A percentile compares a stretch with the other conserved stretches of the same genome.
Evolutionary conservation across 495 filamentous ascomycete genomes (phyloP).

Genomic region (Hypoxylon subgilvum): DNA sequence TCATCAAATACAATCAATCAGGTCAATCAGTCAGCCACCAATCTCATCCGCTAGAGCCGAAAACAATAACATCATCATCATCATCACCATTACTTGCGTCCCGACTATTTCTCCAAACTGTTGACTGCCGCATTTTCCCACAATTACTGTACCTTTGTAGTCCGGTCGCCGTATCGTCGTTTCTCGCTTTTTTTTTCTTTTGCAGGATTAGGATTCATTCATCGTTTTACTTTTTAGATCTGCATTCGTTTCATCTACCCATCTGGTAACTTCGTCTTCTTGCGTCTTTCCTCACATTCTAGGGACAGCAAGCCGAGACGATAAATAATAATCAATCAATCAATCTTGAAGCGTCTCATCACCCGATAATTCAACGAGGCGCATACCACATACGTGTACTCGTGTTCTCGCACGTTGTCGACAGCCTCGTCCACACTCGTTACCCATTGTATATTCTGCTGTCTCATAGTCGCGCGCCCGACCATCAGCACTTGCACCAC

Average conservation of each 20-base stretch:
- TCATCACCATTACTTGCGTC: conserved; percentile 18
- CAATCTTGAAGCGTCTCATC: conserved; percentile 15
- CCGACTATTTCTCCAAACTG: too few relatives aligned
- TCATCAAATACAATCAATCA: too few relatives aligned
- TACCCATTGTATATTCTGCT: conserved; percentile 16
- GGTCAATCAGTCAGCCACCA: too few relatives aligned
- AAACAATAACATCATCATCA: conserved; percentile 28
- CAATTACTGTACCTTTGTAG: conserved; percentile 4
- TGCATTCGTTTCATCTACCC: conserved; percentile 32
- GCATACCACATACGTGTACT: conserved; percentile 13
- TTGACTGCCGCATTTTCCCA: conserved; percentile 20
- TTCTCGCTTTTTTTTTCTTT: conserved; percentile 16
- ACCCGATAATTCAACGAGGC: conserved; percentile 22
- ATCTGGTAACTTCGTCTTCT: too few relatives aligned
- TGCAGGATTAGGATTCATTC: conserved; percentile 15
- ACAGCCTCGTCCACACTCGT: conserved; percentile 28
- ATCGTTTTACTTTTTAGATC: conserved; percentile 4
- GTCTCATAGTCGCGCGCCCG: conserved; percentile 26
- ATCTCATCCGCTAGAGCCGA: conserved; percentile 26
- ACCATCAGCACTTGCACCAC: conserved; percentile 8
- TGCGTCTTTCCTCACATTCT: conserved; percentile 27
- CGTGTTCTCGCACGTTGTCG: conserved; percentile 10
- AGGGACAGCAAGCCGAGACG: conserved; percentile 14
- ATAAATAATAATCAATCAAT: conserved; percentile 26
- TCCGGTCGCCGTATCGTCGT: conserved; percentile 1